Evolutionary conservation across 441 rosid species (phyloP).

Genomic region (Erodium trifolium): DNA sequence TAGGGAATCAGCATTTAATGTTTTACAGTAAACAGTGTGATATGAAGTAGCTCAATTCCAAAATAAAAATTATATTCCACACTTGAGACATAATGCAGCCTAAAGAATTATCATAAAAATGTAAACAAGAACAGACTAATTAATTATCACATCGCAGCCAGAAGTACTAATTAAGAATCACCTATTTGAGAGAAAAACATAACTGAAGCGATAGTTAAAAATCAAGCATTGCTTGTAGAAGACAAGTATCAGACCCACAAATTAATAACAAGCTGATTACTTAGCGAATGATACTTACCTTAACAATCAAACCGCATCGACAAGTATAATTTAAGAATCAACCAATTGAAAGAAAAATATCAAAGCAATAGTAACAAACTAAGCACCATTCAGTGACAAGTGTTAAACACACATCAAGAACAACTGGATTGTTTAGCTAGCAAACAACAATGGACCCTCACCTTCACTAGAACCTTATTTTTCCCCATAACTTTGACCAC

Average conservation of each 20-base stretch:
- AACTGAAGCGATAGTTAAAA: not conserved
- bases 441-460: conserved; percentile 15
- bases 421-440: not conserved
- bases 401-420: not conserved
- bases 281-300: not conserved
- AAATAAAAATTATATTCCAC: not conserved
- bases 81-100: not conserved
- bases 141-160: not conserved
- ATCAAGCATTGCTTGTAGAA: not conserved
- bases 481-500: conserved; percentile 98
- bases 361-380: not conserved
- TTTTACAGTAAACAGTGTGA: not conserved
- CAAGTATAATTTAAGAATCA: not conserved
- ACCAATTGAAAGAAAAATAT: not conserved
- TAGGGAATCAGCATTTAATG: not conserved
- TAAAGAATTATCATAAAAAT: not conserved
- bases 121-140: not conserved
- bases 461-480: conserved; percentile 94
- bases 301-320: not conserved
- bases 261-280: not conserved
- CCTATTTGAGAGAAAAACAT: not conserved
- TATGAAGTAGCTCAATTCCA: not conserved
- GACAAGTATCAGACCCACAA: not conserved
- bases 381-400: too few species aligned
- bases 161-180: not conserved